phyloP scores from a whole-genome alignment of 306 rosid genomes.

The Inga laurina region DNA sequence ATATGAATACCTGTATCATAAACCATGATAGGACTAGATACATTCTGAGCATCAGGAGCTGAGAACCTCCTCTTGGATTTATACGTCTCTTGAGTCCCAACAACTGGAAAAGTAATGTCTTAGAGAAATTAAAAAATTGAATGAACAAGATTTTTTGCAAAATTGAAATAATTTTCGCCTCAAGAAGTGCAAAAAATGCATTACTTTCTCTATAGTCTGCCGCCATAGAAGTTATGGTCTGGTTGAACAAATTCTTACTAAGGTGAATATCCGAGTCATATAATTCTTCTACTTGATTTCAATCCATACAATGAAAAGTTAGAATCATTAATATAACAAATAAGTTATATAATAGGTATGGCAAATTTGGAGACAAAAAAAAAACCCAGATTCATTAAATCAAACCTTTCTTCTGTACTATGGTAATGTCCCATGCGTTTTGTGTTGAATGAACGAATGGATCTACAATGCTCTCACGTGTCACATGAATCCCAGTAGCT shows the following conservation, averaged over 20 bases:
- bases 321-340: background rate
- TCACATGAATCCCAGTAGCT: background rate
- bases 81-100: background rate
- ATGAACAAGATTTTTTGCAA: no score
- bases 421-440: background rate
- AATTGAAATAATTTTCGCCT: no score
- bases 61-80: no score
- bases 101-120: background rate
- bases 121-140: no score
- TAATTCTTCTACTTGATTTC: background rate
- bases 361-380: background rate
- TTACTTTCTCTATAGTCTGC: background rate
- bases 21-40: no score
- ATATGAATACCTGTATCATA: background rate
- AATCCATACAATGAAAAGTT: background rate
- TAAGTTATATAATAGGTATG: background rate
- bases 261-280: background rate
- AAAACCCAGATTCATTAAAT: background rate
- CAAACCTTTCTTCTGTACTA: background rate
- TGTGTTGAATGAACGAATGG: background rate
- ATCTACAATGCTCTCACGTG: background rate
- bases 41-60: no score
- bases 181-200: no score
- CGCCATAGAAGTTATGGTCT: background rate
- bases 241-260: background rate